Evolutionary conservation across 2,329 filamentous ascomycete genomes (phyloP), one percentile per base, ranked within the genome.

Genomic region (Colletotrichum phormii): DNA sequence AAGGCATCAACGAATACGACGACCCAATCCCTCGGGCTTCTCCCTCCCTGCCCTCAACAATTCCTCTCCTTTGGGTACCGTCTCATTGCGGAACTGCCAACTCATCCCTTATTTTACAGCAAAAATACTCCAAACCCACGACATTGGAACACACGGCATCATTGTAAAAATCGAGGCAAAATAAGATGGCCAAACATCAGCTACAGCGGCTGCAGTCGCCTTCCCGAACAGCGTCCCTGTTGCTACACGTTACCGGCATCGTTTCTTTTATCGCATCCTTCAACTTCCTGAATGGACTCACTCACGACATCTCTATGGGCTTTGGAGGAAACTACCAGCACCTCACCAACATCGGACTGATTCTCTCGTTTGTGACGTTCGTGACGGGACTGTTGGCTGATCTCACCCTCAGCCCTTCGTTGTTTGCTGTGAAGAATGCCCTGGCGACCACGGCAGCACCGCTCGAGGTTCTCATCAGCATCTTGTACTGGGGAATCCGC

Each of bases 241-340:
- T 89, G 11, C 80, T 94, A 54, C 93, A 95, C 80, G 80, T 86
- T 3, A 74, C 84, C 1, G 89, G 89, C 63, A 83, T 88, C 59
- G 77, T 82, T 49, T 90, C 87, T 7, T 91, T 91, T 77, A 75
- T 81, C 24, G 85, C 86, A 60, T 89, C 84, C 63, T 91, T 90
- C 78, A 80, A 84, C 71, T 90, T 88, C 76, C 82, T 91, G 2
- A 76, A 80, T 18, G 75, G 77, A 13, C 89, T 86, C 81, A 87
- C 89, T 2, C 87, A 85, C 12, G 81, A 85, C 64, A 86, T 91
- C 57, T 87, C 88, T 63, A 82, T 85, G 0, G 86, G 90, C 1
- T 93, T 92, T 77, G 93, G 93, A 70, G 88, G 92, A 82, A 88
- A 93, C 78, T 89, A 91, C 74, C 91, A 94, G 80, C 94, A 93